Conservation (phyloP, 2,329 filamentous ascomycete species). For the Phaeosphaeriaceae sp. region DNA sequence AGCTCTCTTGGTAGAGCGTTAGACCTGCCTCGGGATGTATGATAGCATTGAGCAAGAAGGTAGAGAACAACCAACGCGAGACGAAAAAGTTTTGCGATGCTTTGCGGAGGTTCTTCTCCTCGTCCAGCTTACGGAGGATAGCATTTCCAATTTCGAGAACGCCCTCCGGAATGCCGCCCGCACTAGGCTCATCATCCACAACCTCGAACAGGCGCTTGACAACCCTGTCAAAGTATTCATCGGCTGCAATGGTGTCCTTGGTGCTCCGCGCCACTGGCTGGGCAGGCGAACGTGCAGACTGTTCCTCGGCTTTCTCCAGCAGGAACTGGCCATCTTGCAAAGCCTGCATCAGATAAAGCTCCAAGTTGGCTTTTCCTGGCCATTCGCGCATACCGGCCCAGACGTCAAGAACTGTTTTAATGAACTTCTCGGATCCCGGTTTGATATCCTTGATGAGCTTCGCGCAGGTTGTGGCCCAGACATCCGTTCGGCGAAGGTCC, state of each 20-base stretch:
- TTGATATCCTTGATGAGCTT: constrained; percentile 80
- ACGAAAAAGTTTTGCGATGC: constrained; percentile 81
- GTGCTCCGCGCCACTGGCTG: constrained; percentile 76
- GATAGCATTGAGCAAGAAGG: constrained; percentile 82
- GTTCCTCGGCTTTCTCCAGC: constrained; percentile 82
- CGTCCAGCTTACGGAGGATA: constrained; percentile 76
- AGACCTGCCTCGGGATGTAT: constrained; percentile 80
- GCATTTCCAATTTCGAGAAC: constrained; percentile 85
- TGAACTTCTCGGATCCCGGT: constrained; percentile 77
- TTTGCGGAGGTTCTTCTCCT: constrained; percentile 72
- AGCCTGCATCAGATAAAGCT: constrained; percentile 93
- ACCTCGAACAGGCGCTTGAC: constrained; percentile 83
- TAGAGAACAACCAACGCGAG: constrained; percentile 90
- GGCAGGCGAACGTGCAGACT: constrained; percentile 70
- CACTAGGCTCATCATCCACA: constrained; percentile 78
- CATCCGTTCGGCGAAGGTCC: constrained; percentile 77
- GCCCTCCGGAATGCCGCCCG: constrained; percentile 84
- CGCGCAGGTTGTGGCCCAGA: constrained; percentile 89
- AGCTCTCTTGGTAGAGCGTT: constrained; percentile 14
- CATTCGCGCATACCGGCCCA: constrained; percentile 89
- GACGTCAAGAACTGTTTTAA: constrained; percentile 83
- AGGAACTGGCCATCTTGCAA: constrained; percentile 92
- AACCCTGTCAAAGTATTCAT: constrained; percentile 87
- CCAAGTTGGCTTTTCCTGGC: constrained; percentile 87
- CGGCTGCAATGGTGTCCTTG: constrained; percentile 81